Conservation (phyloP, 2,329 filamentous ascomycete species). For the Penicillium polonicum region DNA sequence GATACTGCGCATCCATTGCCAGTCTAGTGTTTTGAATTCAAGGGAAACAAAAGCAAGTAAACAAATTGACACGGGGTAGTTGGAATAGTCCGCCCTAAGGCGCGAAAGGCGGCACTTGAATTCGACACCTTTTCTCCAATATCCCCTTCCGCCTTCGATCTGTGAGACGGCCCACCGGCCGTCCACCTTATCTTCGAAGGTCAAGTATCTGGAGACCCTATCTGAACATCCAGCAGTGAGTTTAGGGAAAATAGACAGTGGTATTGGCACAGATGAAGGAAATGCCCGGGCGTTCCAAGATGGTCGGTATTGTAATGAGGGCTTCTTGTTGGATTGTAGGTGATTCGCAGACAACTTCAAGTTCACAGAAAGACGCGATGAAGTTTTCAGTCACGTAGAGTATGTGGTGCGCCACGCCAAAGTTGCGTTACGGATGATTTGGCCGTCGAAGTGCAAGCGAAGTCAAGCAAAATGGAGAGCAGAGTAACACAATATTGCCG, state of each 20-base stretch:
- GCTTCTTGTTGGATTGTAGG: neutral
- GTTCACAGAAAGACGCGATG: neutral
- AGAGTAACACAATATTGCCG: neutral
- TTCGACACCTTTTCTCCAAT: neutral
- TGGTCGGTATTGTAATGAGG: slow-evolving; percentile 1
- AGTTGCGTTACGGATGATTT: neutral
- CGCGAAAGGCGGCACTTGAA: neutral
- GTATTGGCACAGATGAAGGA: neutral
- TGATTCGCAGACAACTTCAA: neutral
- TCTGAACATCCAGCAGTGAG: slow-evolving; percentile 10
- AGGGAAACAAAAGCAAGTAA: neutral
- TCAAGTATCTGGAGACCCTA: slow-evolving; percentile 6
- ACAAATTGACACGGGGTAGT: neutral
- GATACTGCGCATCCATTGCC: slow-evolving; percentile 63
- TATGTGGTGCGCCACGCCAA: neutral
- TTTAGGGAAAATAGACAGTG: slow-evolving; percentile 5
- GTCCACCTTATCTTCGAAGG: slow-evolving; percentile 19
- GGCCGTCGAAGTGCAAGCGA: neutral
- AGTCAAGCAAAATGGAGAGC: neutral
- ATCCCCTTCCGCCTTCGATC: slow-evolving; percentile 18
- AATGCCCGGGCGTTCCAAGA: neutral
- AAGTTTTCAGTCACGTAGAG: neutral
- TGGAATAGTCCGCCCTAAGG: neutral
- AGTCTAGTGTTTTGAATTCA: neutral
- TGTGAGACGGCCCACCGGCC: slow-evolving; percentile 28